Conservation (phyloP, 306 rosid genomes). For the Vigna radiata region DNA sequence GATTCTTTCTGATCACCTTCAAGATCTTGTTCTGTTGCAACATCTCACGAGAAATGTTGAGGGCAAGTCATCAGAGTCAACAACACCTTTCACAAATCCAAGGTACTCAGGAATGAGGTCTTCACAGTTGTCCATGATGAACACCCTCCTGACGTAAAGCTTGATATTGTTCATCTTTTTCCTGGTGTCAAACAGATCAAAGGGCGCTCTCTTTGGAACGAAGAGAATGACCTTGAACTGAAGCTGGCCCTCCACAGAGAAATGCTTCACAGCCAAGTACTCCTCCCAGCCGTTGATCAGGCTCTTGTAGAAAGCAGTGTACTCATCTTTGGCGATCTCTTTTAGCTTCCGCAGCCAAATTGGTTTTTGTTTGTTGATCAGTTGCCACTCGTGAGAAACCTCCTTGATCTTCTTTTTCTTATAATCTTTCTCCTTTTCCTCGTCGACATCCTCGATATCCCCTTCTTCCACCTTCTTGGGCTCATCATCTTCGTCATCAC, state of each 20-base stretch:
- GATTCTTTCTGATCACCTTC: conserved; percentile 75
- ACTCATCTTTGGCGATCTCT: conserved; percentile 72
- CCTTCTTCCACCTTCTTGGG: conserved; percentile 76
- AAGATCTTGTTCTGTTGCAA: conserved; percentile 74
- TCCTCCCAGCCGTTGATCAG: conserved; percentile 81
- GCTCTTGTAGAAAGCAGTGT: conserved; percentile 77
- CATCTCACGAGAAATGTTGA: conserved; percentile 78
- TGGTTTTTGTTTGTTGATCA: conserved; percentile 79
- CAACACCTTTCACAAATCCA: conserved; percentile 76
- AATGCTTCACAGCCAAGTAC: conserved; percentile 73
- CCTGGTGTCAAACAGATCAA: conserved; percentile 71
- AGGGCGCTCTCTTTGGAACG: conserved; percentile 76
- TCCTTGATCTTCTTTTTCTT: conserved; percentile 79
- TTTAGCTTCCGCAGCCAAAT: conserved; percentile 83
- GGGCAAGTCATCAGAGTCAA: conserved; percentile 81
- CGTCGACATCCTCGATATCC: conserved; percentile 63
- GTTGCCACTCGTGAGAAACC: conserved; percentile 73
- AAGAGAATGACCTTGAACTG: conserved; percentile 76
- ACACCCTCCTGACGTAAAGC: conserved; percentile 77
- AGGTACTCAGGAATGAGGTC: conserved; percentile 81
- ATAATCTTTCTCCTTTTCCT: conserved; percentile 55
- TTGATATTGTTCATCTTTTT: conserved; percentile 79
- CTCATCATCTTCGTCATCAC: conserved; percentile 76
- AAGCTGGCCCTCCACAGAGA: conserved; percentile 79
- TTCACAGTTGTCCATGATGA: conserved; percentile 78